A percentile compares a stretch with the other conserved stretches of the same genome.
These are phyloP conservation scores for Canavalia gladiata DNA, from an alignment of 306 rosid genomes.

Conservation along the genomic window DNA sequence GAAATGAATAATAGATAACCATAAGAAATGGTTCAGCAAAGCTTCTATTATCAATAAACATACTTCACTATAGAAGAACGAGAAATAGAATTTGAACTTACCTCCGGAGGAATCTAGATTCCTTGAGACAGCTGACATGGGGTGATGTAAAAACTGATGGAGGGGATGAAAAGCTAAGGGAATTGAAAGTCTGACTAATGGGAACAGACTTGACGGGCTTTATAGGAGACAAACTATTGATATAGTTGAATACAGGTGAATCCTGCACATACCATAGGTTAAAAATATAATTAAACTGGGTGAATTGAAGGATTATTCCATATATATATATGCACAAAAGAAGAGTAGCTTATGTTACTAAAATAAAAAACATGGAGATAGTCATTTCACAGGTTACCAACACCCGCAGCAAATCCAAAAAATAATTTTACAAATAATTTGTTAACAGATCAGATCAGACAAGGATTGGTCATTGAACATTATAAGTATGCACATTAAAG, in stretches of 20 bases:
- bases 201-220: slow-evolving; percentile 77
- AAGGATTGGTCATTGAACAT: slow-evolving; percentile 1
- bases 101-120: slow-evolving; percentile 78
- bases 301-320: slow-evolving; percentile 15
- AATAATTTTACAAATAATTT: slow-evolving; percentile 4
- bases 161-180: slow-evolving; percentile 74
- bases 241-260: slow-evolving; percentile 85
- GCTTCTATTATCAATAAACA: background rate
- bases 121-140: slow-evolving; percentile 77
- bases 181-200: slow-evolving; percentile 73
- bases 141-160: slow-evolving; percentile 94
- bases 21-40: slow-evolving; percentile 9
- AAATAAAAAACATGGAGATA: slow-evolving; percentile 4
- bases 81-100: slow-evolving; percentile 32
- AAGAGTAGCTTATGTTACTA: background rate
- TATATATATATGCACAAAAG: background rate
- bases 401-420: background rate
- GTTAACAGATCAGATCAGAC: slow-evolving; percentile 28
- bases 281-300: slow-evolving; percentile 2
- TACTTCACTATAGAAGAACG: background rate
- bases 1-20: slow-evolving; percentile 25
- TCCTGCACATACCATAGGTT: slow-evolving; percentile 67
- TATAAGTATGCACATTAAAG: background rate
- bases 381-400: slow-evolving; percentile 31
- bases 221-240: slow-evolving; percentile 87